These are phyloP conservation scores for Viola odorata DNA, from an alignment of 345 rosid genomes.

Conservation along the genomic window DNA sequence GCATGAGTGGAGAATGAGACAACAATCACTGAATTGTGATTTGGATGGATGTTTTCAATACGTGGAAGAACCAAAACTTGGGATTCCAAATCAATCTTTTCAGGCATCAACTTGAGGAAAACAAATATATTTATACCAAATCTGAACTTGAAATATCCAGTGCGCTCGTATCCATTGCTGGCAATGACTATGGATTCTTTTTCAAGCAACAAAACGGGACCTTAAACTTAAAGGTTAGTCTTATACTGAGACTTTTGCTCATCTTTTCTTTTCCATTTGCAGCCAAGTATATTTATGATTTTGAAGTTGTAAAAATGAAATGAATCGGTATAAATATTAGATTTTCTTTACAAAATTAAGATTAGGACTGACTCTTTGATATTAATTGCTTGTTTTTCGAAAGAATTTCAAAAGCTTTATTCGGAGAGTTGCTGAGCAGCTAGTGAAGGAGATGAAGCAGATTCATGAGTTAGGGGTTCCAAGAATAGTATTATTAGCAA, in stretches of 20 bases:
- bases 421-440: conserved; percentile 14
- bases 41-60: not conserved
- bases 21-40: no score
- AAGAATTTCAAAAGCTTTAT: conserved; percentile 20
- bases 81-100: not conserved
- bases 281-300: not conserved
- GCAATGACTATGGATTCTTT: not conserved
- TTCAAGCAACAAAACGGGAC: not conserved
- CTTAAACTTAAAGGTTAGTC: not conserved
- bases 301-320: no score
- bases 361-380: no score
- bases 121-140: not conserved
- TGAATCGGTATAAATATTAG: no score
- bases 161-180: not conserved
- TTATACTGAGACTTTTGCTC: not conserved
- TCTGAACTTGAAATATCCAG: not conserved
- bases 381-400: no score
- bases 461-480: conserved; percentile 30
- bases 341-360: no score
- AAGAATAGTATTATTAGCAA: conserved; percentile 24
- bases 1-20: no score
- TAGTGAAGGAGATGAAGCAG: conserved; percentile 19
- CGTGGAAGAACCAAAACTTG: not conserved
- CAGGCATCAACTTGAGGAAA: not conserved
- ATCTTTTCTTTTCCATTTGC: not conserved